These are phyloP conservation scores for Gossypium bickii DNA, from an alignment of 345 rosid species.

Conservation along the genomic window DNA sequence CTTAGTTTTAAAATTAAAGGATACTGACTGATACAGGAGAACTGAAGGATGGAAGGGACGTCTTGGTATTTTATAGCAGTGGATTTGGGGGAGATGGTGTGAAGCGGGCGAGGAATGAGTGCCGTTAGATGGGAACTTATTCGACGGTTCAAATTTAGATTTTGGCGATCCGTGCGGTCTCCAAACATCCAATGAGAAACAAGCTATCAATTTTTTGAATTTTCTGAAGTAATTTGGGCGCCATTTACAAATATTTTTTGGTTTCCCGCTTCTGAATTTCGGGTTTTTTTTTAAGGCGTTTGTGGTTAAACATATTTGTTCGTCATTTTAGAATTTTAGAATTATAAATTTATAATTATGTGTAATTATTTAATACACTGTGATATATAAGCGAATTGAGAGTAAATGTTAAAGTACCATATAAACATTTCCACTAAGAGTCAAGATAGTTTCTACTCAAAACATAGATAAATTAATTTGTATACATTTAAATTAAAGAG, in stretches of 20 bases:
- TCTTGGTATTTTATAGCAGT: neutral
- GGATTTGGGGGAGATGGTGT: neutral
- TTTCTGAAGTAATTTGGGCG: neutral
- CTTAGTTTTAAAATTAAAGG: neutral
- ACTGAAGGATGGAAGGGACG: too few relatives aligned
- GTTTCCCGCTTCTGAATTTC: slow-evolving; percentile 1
- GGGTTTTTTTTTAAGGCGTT: neutral
- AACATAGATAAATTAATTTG: too few relatives aligned
- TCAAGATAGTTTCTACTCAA: too few relatives aligned
- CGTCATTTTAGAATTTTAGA: too few relatives aligned
- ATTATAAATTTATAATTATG: too few relatives aligned
- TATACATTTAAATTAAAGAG: too few relatives aligned
- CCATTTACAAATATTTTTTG: slow-evolving; percentile 4
- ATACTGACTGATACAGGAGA: neutral
- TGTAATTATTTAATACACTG: too few relatives aligned
- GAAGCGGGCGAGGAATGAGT: neutral
- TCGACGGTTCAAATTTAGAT: neutral
- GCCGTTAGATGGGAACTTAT: slow-evolving; percentile 4
- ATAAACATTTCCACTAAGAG: too few relatives aligned
- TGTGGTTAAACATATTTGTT: too few relatives aligned
- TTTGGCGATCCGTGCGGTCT: neutral
- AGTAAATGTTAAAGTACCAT: too few relatives aligned
- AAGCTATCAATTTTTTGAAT: neutral
- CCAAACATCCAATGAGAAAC: neutral
- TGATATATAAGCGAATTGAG: too few relatives aligned